Evolutionary conservation across 2,329 filamentous ascomycete genomes (phyloP).

Genomic region (Rachicladosporium sp.): DNA sequence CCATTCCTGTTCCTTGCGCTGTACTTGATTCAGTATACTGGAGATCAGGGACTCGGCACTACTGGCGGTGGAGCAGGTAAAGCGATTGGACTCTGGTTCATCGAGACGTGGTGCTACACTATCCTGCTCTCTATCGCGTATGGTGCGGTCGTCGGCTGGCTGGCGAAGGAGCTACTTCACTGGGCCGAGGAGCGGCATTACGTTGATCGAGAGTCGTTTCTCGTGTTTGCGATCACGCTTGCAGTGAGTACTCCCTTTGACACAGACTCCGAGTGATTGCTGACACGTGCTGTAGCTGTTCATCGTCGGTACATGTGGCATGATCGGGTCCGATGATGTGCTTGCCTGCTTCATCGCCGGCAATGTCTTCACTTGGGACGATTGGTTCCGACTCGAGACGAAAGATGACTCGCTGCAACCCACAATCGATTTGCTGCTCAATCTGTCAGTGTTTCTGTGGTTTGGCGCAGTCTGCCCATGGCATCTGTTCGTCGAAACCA

Average conservation of each 20-base stretch:
- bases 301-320: slow-evolving; percentile 72
- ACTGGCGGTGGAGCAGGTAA: slow-evolving; percentile 50
- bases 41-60: slow-evolving; percentile 42
- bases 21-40: slow-evolving; percentile 68
- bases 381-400: slow-evolving; percentile 86
- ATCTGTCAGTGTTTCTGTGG: slow-evolving; percentile 81
- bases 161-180: slow-evolving; percentile 70
- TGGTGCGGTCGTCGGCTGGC: slow-evolving; percentile 64
- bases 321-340: slow-evolving; percentile 81
- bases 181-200: slow-evolving; percentile 72
- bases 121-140: slow-evolving; percentile 70
- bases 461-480: slow-evolving; percentile 79
- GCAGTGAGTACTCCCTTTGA: slow-evolving; percentile 40
- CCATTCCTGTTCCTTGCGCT: slow-evolving; percentile 77
- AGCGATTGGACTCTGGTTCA: slow-evolving; percentile 72
- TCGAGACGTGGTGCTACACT: slow-evolving; percentile 72
- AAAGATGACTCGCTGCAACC: slow-evolving; percentile 86
- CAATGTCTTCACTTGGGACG: slow-evolving; percentile 83
- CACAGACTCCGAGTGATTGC: background rate
- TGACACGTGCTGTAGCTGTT: slow-evolving; percentile 44
- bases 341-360: slow-evolving; percentile 87
- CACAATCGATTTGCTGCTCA: slow-evolving; percentile 88
- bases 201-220: slow-evolving; percentile 76
- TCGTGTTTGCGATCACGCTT: slow-evolving; percentile 74
- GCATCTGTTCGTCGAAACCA: slow-evolving; percentile 54